Evolutionary conservation across 192 early-diverging fungal genomes (phyloP).

Genomic region (Jimgerdemannia lactiflua): DNA sequence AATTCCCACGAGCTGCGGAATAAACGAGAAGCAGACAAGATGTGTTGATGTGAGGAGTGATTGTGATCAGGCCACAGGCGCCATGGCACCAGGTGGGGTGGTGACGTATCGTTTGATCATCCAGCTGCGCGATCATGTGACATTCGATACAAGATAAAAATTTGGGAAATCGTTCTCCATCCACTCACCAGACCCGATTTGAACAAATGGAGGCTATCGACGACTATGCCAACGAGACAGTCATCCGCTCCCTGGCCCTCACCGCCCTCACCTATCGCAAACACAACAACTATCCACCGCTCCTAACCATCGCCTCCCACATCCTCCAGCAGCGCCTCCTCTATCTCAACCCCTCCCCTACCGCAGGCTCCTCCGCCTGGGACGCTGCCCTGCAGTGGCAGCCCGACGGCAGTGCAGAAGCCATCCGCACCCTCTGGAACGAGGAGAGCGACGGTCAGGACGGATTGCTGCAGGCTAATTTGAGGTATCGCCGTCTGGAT

Average conservation of each 20-base stretch:
- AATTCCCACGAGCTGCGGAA: too few species aligned
- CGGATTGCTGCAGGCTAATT: constrained; percentile 18
- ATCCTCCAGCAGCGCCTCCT: constrained; percentile 24
- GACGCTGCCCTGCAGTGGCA: constrained; percentile 33
- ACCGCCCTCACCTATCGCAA: constrained; percentile 27
- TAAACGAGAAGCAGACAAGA: too few species aligned
- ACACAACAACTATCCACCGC: constrained; percentile 13
- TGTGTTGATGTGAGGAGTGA: too few species aligned
- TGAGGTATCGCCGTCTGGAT: constrained; percentile 30
- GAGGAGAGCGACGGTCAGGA: constrained; percentile 7
- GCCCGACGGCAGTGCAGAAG: constrained; percentile 18
- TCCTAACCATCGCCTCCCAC: constrained; percentile 26
- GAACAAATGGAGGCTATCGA: constrained; percentile 36
- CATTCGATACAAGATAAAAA: too few species aligned
- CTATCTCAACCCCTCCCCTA: constrained; percentile 10
- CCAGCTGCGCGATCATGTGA: too few species aligned
- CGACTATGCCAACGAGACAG: constrained; percentile 32
- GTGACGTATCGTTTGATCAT: too few species aligned
- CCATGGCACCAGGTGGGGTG: too few species aligned
- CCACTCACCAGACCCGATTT: background rate
- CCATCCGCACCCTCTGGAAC: constrained; percentile 23
- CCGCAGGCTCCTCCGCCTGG: constrained; percentile 12
- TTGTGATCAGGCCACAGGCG: too few species aligned
- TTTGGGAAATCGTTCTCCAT: background rate
- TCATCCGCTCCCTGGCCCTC: constrained; percentile 31